These are phyloP conservation scores for Pseudozyma pruni DNA, from an alignment of 1,284 basidiomycete species.

Conservation along the genomic window DNA sequence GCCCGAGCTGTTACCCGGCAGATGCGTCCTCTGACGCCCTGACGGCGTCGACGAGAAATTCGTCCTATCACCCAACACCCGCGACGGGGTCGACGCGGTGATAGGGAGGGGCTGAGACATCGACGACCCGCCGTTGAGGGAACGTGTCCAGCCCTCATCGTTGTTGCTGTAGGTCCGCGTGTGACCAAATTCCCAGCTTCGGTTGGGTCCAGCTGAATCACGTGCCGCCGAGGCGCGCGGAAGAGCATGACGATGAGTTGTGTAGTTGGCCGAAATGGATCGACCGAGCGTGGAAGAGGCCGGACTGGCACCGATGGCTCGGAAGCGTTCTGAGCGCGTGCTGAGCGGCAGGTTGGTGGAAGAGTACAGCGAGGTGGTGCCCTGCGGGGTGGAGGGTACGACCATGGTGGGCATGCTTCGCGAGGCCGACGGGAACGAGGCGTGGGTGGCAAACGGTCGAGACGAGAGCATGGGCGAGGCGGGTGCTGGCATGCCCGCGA, in stretches of 20 bases:
- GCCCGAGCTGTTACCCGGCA: constrained; percentile 6
- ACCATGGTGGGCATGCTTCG: constrained; percentile 28
- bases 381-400: constrained; percentile 24
- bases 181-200: constrained; percentile 19
- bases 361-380: constrained; percentile 10
- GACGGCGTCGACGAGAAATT: constrained; percentile 18
- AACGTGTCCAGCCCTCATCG: constrained; percentile 21
- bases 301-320: constrained; percentile 31
- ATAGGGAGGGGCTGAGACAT: constrained; percentile 26
- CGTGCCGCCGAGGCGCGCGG: constrained; percentile 9
- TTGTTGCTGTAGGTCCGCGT: constrained; percentile 14
- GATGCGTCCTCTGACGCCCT: not conserved
- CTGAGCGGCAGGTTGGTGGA: constrained; percentile 18
- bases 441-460: constrained; percentile 28
- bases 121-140: constrained; percentile 7
- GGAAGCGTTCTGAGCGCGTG: constrained; percentile 40
- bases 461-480: constrained; percentile 31
- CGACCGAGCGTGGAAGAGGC: constrained; percentile 25
- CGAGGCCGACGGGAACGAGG: constrained; percentile 23
- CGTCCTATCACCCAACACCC: constrained; percentile 34
- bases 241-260: constrained; percentile 10
- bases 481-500: not conserved
- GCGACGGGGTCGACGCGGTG: constrained; percentile 25
- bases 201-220: constrained; percentile 1
- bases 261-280: constrained; percentile 37